These are phyloP conservation scores for Fusarium nodosum DNA, from an alignment of 2,329 filamentous ascomycete genomes.

Conservation along the genomic window DNA sequence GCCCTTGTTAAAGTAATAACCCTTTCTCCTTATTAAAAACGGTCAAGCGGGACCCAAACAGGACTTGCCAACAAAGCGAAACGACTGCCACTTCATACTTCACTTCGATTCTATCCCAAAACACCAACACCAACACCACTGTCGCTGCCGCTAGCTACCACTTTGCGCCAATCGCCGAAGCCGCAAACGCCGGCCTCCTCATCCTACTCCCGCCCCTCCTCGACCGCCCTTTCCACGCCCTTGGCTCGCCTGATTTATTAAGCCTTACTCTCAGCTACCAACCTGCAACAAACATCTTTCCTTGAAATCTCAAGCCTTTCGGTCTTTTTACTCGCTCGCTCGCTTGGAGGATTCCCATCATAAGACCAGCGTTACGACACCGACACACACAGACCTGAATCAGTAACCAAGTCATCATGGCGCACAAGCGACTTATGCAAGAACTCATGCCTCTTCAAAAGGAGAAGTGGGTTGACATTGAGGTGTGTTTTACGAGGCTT, in stretches of 20 bases:
- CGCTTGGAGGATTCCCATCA: constrained; percentile 8
- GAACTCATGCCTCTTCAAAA: constrained; percentile 86
- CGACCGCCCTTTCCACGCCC: constrained; percentile 49
- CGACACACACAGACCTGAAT: constrained; percentile 1
- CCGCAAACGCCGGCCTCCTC: constrained; percentile 32
- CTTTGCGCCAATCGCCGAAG: constrained; percentile 39
- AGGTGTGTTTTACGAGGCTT: constrained; percentile 66
- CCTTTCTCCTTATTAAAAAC: neutral
- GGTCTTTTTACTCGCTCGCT: constrained; percentile 9
- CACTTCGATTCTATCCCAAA: constrained; percentile 11
- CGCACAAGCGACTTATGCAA: constrained; percentile 85
- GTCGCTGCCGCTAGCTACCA: constrained; percentile 14
- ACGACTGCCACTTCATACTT: constrained; percentile 17
- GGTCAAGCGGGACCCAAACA: constrained; percentile 18
- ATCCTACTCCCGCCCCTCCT: constrained; percentile 27
- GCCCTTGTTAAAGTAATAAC: neutral
- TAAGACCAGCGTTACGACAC: neutral
- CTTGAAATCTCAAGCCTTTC: neutral
- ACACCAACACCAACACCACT: constrained; percentile 14
- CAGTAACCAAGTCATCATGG: constrained; percentile 56
- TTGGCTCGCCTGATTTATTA: constrained; percentile 46
- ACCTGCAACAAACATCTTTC: constrained; percentile 23
- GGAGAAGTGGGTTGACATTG: constrained; percentile 94
- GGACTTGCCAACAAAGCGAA: constrained; percentile 26
- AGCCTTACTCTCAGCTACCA: constrained; percentile 37